A percentile compares a stretch with the other conserved stretches of the same genome.
Conservation (phyloP, 164 flowering plant genomes). For the Protea cynaroides region DNA sequence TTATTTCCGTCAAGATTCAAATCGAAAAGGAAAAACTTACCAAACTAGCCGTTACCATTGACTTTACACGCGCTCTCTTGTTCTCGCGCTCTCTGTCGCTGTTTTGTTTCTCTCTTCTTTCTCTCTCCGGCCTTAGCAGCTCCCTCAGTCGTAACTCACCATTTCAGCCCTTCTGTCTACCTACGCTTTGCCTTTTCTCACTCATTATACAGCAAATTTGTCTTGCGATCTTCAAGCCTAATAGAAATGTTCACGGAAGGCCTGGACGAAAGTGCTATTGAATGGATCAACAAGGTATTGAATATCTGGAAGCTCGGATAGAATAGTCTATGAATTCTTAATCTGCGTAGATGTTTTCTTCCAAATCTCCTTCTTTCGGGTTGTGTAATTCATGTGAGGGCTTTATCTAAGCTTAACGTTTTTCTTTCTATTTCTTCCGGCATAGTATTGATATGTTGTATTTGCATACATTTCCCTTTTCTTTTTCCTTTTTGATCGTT, state of each 20-base stretch:
- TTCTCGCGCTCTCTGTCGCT: no score
- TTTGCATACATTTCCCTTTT: not conserved
- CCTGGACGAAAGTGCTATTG: slow-evolving; percentile 59
- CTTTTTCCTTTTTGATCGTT: not conserved
- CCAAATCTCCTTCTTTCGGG: not conserved
- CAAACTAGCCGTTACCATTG: no score
- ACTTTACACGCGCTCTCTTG: no score
- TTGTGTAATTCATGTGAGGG: not conserved
- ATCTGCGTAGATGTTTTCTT: not conserved
- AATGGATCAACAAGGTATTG: slow-evolving; percentile 71
- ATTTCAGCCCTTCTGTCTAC: no score
- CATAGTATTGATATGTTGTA: not conserved
- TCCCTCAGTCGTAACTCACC: no score
- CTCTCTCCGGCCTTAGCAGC: no score
- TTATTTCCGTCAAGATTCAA: no score
- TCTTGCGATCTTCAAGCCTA: not conserved
- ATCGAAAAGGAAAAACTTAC: no score
- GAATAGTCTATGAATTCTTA: not conserved
- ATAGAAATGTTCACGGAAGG: slow-evolving; percentile 72
- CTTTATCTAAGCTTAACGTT: not conserved
- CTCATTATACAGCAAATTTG: not conserved
- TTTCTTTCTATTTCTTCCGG: not conserved
- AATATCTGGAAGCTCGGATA: not conserved
- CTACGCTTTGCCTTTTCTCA: no score
- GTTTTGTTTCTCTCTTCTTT: no score